Percentiles rank a stretch among this genome's conserved stretches.
These are phyloP conservation scores for Cryptosporidium sp. DNA, from an alignment of 169 alveolate species.

Conservation along the genomic window DNA sequence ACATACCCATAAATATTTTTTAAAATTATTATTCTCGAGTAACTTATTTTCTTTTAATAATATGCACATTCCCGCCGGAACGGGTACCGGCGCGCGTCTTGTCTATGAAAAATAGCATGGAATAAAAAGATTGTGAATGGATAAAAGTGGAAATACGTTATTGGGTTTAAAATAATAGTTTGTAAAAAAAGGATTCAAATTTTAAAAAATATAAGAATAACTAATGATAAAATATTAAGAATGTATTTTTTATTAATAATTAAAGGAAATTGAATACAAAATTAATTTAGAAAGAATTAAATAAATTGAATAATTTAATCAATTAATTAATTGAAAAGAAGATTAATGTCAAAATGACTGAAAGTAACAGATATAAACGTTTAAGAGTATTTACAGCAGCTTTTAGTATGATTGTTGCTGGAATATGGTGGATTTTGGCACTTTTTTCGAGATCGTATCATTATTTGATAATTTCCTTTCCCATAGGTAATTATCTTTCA, in stretches of 20 bases:
- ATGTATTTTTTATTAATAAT: background rate
- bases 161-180: background rate
- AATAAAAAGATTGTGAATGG: conserved; percentile 3
- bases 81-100: background rate
- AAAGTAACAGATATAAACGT: conserved; percentile 16
- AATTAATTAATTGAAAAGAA: background rate
- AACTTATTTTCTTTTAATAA: background rate
- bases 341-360: background rate
- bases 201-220: background rate
- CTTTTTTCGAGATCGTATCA: conserved; percentile 57
- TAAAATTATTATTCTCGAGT: background rate
- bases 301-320: background rate
- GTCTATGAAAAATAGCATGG: background rate
- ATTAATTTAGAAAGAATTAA: background rate
- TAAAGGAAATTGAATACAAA: background rate
- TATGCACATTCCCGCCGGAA: background rate
- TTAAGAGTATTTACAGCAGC: conserved; percentile 65
- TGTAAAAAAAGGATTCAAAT: background rate
- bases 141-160: conserved; percentile 9
- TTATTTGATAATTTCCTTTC: conserved; percentile 61
- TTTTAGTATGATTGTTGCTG: conserved; percentile 44
- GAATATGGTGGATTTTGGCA: conserved; percentile 71
- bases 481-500: conserved; percentile 64
- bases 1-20: no score
- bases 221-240: background rate